phyloP scores from a whole-genome alignment of 352 stramenopile species.

The Halophytophthora polymorphica region DNA sequence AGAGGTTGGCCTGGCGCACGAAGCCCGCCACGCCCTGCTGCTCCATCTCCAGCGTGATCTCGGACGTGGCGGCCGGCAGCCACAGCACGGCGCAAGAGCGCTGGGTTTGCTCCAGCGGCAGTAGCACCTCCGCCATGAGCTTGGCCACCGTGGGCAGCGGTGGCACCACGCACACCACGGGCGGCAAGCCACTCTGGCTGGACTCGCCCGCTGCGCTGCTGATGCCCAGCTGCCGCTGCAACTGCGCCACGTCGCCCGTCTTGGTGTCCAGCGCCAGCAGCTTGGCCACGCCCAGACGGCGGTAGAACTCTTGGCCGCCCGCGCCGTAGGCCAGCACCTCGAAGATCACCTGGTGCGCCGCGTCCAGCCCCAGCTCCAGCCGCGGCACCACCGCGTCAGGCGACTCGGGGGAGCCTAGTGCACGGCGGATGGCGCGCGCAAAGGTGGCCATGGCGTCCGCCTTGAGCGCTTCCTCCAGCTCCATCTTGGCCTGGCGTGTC shows the following conservation, averaged over 20 bases:
- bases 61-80: slow-evolving; percentile 52
- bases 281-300: slow-evolving; percentile 40
- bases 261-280: slow-evolving; percentile 46
- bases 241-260: slow-evolving; percentile 16
- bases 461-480: slow-evolving; percentile 50
- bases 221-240: slow-evolving; percentile 43
- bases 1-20: slow-evolving; percentile 48
- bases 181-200: slow-evolving; percentile 11
- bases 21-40: slow-evolving; percentile 58
- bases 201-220: slow-evolving; percentile 10
- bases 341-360: slow-evolving; percentile 52
- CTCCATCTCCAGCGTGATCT: slow-evolving; percentile 73
- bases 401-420: slow-evolving; percentile 3
- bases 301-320: slow-evolving; percentile 65
- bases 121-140: slow-evolving; percentile 40
- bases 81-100: slow-evolving; percentile 51
- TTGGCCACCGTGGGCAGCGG: slow-evolving; percentile 48
- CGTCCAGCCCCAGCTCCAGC: slow-evolving; percentile 51
- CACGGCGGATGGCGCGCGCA: slow-evolving; percentile 22
- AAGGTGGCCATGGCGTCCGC: slow-evolving; percentile 50
- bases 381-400: slow-evolving; percentile 1
- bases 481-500: slow-evolving; percentile 8
- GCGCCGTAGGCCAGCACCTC: slow-evolving; percentile 65
- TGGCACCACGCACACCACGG: slow-evolving; percentile 53
- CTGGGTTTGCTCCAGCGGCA: slow-evolving; percentile 24